phyloP scores from a whole-genome alignment of 306 rosid genomes.

The Cucurbita moschata region DNA sequence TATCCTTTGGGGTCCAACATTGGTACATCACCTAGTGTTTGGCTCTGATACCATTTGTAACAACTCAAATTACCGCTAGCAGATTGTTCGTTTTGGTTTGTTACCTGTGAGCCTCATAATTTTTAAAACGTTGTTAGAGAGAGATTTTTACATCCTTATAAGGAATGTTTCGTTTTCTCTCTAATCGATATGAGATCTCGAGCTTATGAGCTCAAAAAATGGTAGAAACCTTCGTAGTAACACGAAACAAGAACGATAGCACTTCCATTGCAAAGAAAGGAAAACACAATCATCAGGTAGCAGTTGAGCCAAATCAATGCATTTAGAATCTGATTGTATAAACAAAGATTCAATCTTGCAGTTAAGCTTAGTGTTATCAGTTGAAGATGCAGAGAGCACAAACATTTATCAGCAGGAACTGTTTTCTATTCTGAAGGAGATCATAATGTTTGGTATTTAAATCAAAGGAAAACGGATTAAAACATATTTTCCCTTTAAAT shows the following conservation, averaged over 20 bases:
- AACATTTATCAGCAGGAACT: background rate
- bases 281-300: background rate
- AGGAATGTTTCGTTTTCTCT: too few species aligned
- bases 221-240: too few species aligned
- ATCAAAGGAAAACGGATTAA: constrained; percentile 6
- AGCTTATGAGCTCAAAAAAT: too few species aligned
- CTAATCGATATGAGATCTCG: too few species aligned
- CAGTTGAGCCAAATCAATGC: background rate
- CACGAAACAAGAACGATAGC: background rate
- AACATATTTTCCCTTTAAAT: background rate
- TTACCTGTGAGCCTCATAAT: too few species aligned
- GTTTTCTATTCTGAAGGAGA: background rate
- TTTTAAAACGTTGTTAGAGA: too few species aligned
- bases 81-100: too few species aligned
- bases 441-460: background rate
- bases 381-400: background rate
- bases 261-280: background rate
- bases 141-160: too few species aligned
- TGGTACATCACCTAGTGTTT: too few species aligned
- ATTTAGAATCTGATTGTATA: background rate
- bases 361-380: background rate
- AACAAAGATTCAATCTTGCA: background rate
- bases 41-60: too few species aligned
- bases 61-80: too few species aligned
- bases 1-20: too few species aligned